Base-by-base conservation (phyloP, 495 filamentous ascomycete genomes). In the Tuber umbilicatum region DNA sequence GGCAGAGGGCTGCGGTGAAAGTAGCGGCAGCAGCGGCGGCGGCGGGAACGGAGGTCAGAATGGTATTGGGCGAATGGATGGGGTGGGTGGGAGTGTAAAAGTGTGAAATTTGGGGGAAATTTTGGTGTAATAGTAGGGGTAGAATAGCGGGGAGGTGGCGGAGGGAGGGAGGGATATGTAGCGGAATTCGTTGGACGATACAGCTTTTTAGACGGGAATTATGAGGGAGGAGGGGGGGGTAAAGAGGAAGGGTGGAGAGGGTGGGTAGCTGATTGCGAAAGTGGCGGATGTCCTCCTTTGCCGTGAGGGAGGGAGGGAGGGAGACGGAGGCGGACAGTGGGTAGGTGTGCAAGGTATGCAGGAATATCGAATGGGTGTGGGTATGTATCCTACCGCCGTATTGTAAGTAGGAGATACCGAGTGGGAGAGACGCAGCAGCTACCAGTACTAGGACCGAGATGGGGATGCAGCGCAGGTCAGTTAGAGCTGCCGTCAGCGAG, bases 101-200 rank as follows among this genome's bases (percentile, higher is more conserved):
- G 70, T 7, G 16, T 43, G 37, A 40, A 31, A 45, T 42, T 37
- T n/a, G 6, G 70, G 27, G 9, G 14, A 31, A 50, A 42, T 27
- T 43, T n/a, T 7, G 70, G 70, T 4, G 70, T 72, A 16, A 35
- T 5, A 42, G 68, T 39, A 23, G 41, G 68, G 21, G 68, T 23
- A 35, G 35, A 70, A 42, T 39, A 70, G 68, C 68, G 68, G 68
- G 74, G 70, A 64, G 69, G 70, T 70, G 42, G 39, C 55, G 74
- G 71, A 40, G 69, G 73, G 64, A 74, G 69, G 71, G 73, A 27
- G 73, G 47, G 27, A 42, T 41, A n/a, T 55, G 71, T 39, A 37
- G 31, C 42, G 55, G 19, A 45, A 73, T 69, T 78, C 35, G 19
- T 73, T 73, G 67, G 43, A 77, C 70, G 74, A 74, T 78, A 69